Conservation (phyloP, 768 basidiomycete species). For the Trametes gibbosa region DNA sequence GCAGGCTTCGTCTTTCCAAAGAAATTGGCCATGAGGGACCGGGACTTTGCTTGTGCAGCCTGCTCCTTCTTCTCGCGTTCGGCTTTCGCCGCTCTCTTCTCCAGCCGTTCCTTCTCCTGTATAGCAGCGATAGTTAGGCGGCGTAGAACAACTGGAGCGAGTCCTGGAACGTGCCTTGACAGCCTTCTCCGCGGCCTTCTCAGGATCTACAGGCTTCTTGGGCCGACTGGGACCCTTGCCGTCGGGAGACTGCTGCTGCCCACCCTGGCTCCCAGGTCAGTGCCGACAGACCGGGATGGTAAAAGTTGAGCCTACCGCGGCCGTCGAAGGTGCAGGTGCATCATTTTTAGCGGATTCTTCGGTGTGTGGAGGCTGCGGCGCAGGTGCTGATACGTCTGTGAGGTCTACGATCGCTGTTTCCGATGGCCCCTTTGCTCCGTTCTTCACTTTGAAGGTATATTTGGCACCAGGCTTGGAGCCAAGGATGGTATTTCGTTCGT, state of each 20-base stretch:
- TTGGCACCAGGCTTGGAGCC: conserved; percentile 29
- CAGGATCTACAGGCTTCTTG: conserved; percentile 56
- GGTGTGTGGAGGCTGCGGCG: not conserved
- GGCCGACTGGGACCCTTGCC: conserved; percentile 35
- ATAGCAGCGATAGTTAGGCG: not conserved
- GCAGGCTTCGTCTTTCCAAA: conserved; percentile 59
- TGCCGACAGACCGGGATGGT: not conserved
- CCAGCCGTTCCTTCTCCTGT: conserved; percentile 67
- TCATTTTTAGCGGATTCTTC: conserved; percentile 21
- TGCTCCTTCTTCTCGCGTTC: conserved; percentile 73
- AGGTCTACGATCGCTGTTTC: conserved; percentile 1
- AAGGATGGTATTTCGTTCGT: conserved; percentile 54
- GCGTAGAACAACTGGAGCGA: not conserved
- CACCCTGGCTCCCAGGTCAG: conserved; percentile 28
- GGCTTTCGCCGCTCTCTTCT: conserved; percentile 64
- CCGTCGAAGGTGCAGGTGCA: conserved; percentile 23
- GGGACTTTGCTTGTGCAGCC: conserved; percentile 69
- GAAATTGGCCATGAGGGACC: conserved; percentile 74
- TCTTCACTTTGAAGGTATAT: conserved; percentile 3
- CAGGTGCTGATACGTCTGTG: not conserved
- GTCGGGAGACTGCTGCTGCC: conserved; percentile 15
- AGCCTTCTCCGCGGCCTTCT: conserved; percentile 55
- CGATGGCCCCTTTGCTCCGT: conserved; percentile 1
- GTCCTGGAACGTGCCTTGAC: conserved; percentile 44
- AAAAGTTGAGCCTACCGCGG: not conserved